phyloP scores from a whole-genome alignment of 371 early-diverging fungal genomes.

The Paraphysoderma sedebokerense region DNA sequence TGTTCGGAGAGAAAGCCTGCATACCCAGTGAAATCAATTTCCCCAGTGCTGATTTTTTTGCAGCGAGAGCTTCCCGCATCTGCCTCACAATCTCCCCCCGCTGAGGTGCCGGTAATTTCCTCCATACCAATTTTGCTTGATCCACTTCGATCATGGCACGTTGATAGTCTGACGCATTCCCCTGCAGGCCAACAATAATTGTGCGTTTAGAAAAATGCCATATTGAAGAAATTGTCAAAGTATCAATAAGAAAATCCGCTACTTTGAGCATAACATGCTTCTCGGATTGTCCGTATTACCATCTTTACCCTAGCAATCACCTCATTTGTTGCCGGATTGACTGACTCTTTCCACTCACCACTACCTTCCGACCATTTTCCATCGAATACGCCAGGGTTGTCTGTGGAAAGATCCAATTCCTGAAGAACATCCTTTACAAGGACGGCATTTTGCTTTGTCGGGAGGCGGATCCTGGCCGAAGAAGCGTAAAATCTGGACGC shows the following conservation, averaged over 20 bases:
- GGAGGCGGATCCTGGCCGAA: not conserved
- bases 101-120: conserved; percentile 69
- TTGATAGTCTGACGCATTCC: conserved; percentile 15
- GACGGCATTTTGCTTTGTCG: not conserved
- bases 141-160: conserved; percentile 34
- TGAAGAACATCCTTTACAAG: conserved; percentile 26
- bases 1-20: too few relatives aligned
- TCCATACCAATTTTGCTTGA: conserved; percentile 48
- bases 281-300: conserved; percentile 31
- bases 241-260: too few relatives aligned
- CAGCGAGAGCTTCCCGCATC: conserved; percentile 70
- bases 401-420: conserved; percentile 40
- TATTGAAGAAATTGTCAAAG: too few relatives aligned
- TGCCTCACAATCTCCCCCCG: conserved; percentile 86
- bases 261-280: not conserved
- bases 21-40: conserved; percentile 79
- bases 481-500: too few relatives aligned
- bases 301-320: conserved; percentile 63
- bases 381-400: conserved; percentile 74
- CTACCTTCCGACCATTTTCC: conserved; percentile 67
- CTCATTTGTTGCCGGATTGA: conserved; percentile 77
- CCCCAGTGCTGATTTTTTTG: conserved; percentile 60
- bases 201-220: too few relatives aligned
- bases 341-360: conserved; percentile 49
- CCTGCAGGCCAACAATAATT: too few relatives aligned